Conservation (phyloP, 1,284 basidiomycete genomes). For the Ustilago vetiveriae region DNA sequence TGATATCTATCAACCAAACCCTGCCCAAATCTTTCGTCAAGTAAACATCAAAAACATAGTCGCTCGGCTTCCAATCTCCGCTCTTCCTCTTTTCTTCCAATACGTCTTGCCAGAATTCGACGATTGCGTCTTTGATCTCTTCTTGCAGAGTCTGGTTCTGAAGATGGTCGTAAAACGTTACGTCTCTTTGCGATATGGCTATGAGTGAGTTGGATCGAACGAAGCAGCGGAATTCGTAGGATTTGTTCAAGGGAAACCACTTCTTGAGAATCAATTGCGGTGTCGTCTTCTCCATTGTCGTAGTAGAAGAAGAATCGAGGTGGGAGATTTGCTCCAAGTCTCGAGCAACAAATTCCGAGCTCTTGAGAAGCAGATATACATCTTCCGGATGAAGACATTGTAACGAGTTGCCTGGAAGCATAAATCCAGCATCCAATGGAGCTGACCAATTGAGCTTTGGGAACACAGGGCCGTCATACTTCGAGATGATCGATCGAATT, state of each 20-base stretch:
- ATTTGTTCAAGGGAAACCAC: constrained; percentile 85
- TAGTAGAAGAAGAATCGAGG: background rate
- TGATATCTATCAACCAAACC: constrained; percentile 87
- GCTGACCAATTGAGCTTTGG: constrained; percentile 74
- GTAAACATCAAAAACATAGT: constrained; percentile 82
- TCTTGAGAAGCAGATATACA: constrained; percentile 91
- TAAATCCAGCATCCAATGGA: constrained; percentile 81
- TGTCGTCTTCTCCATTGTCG: background rate
- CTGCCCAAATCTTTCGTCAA: constrained; percentile 80
- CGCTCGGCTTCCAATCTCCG: constrained; percentile 13
- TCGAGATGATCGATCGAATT: constrained; percentile 76
- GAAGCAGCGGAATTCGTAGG: constrained; percentile 68
- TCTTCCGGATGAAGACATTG: constrained; percentile 88
- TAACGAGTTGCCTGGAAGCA: constrained; percentile 85
- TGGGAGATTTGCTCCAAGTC: constrained; percentile 73
- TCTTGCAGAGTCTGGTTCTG: constrained; percentile 69
- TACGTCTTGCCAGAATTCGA: constrained; percentile 76
- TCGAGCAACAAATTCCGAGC: constrained; percentile 86
- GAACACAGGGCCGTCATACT: constrained; percentile 81
- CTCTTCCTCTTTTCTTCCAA: constrained; percentile 66
- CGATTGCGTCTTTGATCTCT: constrained; percentile 73
- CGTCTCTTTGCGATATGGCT: constrained; percentile 89
- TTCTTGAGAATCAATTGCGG: constrained; percentile 84
- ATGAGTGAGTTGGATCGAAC: constrained; percentile 32
- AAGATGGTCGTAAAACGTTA: constrained; percentile 81